Base-by-base conservation (phyloP, 805 yeast genomes). In the Grigorovia humatica region DNA sequence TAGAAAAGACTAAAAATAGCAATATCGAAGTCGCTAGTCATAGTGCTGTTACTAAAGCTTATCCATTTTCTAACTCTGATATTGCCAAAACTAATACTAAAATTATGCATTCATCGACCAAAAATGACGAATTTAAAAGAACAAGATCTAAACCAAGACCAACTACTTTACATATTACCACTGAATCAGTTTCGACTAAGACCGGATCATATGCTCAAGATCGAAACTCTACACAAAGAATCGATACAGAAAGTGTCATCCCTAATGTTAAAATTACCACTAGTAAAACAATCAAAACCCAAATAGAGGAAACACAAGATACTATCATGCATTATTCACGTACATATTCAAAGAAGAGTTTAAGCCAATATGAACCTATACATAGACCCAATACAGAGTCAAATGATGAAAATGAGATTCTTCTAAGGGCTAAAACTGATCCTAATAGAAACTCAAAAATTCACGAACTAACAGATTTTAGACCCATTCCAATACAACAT, bases 81-180 rank as follows among this genome's bases (percentile, higher is more conserved):
- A n/a, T 18, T 27, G 23, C 9, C 8, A 44, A n/a, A 9, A 29
- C 47, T 9, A 8, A 12, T 30, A 44, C 23, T 11, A 44, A 44
- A n/a, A 19, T 29, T 4, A 17, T 44, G 12, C 47, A 19, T 17
- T 17, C 17, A 17, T 4, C 47, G n/a, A n/a, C 19, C 8, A 35
- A 32, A 4, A 44, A 30, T n/a, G 47, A 44, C 11, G 20, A 43
- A 15, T 20, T 13, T 2, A n/a, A 20, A 2, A 38, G 13, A 5
- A 9, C 30, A 15, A 19, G 23, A 29, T 17, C 27, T 9, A 49
- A 35, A 45, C 52, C 52, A 49, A 49, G 52, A 49, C 52, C 52
- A 13, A 49, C 52, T 7, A 45, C 52, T 17, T 45, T 45, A 13
- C 52, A 49, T 41, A 48, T 48, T 11, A 48, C 50, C 7, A 19